phyloP scores from a whole-genome alignment of 345 rosid genomes.

The Erodium maritimum region DNA sequence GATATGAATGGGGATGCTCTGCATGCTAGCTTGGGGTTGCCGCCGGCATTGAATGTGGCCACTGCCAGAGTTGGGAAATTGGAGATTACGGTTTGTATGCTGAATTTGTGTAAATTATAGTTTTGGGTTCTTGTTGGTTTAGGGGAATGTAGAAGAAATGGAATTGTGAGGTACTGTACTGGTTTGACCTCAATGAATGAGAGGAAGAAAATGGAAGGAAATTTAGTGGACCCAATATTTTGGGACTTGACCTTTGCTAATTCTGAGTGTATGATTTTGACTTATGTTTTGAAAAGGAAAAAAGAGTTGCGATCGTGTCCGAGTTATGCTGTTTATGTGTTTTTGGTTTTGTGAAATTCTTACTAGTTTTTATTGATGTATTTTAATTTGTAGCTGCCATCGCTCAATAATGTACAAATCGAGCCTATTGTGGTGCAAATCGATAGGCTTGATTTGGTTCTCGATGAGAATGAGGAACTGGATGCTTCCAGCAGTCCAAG shows the following conservation, averaged over 20 bases:
- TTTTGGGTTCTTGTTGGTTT: background rate
- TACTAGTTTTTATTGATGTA: background rate
- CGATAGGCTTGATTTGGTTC: conserved; percentile 88
- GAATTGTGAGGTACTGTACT: background rate
- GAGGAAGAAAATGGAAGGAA: background rate
- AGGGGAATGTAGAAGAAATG: background rate
- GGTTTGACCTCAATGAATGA: background rate
- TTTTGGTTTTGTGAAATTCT: background rate
- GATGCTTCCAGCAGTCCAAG: conserved; percentile 44
- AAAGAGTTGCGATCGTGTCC: background rate
- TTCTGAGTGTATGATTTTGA: background rate
- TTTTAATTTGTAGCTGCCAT: conserved; percentile 53
- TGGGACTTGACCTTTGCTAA: background rate
- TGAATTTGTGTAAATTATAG: background rate
- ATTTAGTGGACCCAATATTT: background rate
- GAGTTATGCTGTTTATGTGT: background rate
- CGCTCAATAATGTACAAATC: conserved; percentile 74
- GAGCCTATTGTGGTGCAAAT: conserved; percentile 88
- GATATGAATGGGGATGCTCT: conserved; percentile 94
- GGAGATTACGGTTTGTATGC: conserved; percentile 57
- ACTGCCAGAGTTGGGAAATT: conserved; percentile 82
- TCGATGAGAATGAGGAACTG: conserved; percentile 74
- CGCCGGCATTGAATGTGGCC: conserved; percentile 78
- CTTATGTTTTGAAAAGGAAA: background rate
- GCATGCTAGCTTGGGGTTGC: conserved; percentile 98